A percentile compares a stretch with the other conserved stretches of the same genome.
These are phyloP conservation scores for Brassica nigra DNA, from an alignment of 345 rosid species.

Conservation along the genomic window DNA sequence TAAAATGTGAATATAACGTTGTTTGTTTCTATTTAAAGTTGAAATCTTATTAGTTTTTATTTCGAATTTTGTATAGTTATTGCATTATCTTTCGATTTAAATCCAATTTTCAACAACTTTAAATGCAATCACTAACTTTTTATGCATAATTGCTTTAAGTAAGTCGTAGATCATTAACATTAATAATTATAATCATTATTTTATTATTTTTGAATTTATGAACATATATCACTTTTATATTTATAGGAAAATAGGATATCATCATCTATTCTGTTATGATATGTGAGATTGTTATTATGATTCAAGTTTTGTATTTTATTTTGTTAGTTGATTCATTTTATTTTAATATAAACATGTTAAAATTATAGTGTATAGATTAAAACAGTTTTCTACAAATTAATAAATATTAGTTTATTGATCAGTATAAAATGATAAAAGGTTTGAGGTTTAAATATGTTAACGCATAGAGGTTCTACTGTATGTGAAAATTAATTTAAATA, in stretches of 20 bases:
- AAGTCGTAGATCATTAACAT: neutral
- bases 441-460: neutral
- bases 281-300: neutral
- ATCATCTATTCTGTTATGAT: too few species aligned
- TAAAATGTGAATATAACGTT: neutral
- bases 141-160: neutral
- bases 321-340: neutral
- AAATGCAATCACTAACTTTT: neutral
- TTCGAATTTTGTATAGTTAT: too few species aligned
- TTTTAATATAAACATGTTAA: neutral
- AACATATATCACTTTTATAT: neutral
- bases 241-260: too few species aligned
- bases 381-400: too few species aligned
- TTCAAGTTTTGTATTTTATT: neutral
- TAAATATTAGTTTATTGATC: too few species aligned
- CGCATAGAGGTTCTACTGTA: neutral
- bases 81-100: neutral
- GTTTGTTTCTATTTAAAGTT: neutral
- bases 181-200: too few species aligned
- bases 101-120: neutral
- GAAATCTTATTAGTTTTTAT: too few species aligned
- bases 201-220: too few species aligned
- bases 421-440: neutral
- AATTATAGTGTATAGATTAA: too few species aligned
- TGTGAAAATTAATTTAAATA: neutral